Conservation (phyloP, 1,139 yeast genomes). For the Yamadazyma atlantica region DNA sequence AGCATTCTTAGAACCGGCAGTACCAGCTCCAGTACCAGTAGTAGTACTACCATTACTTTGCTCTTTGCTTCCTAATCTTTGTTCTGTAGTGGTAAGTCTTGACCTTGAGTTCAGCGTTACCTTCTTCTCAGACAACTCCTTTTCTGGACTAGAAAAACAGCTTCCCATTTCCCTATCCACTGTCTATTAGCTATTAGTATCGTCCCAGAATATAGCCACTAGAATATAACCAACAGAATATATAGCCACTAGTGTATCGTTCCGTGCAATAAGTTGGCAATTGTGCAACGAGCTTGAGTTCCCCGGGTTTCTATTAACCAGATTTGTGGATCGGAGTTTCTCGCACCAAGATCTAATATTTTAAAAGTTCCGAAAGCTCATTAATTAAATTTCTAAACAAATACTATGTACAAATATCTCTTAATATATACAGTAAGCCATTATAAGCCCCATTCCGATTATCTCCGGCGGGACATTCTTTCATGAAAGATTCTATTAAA, state of each 20-base stretch:
- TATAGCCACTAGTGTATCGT: no score
- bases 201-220: no score
- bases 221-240: no score
- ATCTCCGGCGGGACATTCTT: neutral
- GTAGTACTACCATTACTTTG: neutral
- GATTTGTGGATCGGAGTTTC: neutral
- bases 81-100: slow-evolving; percentile 6
- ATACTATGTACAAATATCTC: neutral
- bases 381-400: neutral
- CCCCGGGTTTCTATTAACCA: no score
- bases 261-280: no score
- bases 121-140: slow-evolving; percentile 5
- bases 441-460: no score
- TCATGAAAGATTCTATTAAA: slow-evolving; percentile 19
- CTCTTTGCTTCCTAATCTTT: slow-evolving; percentile 10
- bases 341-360: neutral
- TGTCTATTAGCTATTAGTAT: no score
- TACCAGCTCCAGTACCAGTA: neutral
- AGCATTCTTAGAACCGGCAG: no score
- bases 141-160: slow-evolving; percentile 18
- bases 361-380: no score
- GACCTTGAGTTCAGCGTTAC: neutral
- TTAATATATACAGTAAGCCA: neutral
- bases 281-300: no score
- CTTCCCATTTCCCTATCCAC: no score